Evolutionary conservation across 2,329 filamentous ascomycete species (phyloP).

Genomic region (Fusarium bactridioides): DNA sequence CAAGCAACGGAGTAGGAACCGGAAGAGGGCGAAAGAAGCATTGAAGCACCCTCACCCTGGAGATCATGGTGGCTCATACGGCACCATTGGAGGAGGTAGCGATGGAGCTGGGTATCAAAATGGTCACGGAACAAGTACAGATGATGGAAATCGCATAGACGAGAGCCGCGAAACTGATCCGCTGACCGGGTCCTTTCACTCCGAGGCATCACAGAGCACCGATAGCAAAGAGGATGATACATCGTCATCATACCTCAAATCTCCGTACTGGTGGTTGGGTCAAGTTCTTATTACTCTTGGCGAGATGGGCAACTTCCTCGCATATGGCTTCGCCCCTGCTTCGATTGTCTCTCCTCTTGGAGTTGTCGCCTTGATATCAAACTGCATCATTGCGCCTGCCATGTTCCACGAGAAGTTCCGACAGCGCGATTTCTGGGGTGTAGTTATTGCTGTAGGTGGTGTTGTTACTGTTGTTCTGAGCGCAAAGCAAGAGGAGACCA

Average conservation of each 20-base stretch:
- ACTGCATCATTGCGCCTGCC: constrained; percentile 94
- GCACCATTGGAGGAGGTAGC: constrained; percentile 42
- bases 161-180: constrained; percentile 58
- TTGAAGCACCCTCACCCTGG: constrained; percentile 54
- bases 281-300: constrained; percentile 92
- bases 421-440: constrained; percentile 83
- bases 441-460: constrained; percentile 84
- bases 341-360: constrained; percentile 97
- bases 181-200: constrained; percentile 60
- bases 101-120: constrained; percentile 36
- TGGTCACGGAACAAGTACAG: constrained; percentile 12
- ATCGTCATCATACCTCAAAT: constrained; percentile 80
- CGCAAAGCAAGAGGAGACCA: constrained; percentile 87
- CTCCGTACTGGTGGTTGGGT: constrained; percentile 95
- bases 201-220: constrained; percentile 42
- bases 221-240: constrained; percentile 46
- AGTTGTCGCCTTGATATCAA: constrained; percentile 95
- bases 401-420: constrained; percentile 93
- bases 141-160: constrained; percentile 47
- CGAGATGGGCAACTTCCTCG: constrained; percentile 95
- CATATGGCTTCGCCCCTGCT: constrained; percentile 96
- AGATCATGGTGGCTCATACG: constrained; percentile 45
- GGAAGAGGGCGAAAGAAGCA: constrained; percentile 62
- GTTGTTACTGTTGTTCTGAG: constrained; percentile 93
- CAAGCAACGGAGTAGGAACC: constrained; percentile 69